These are phyloP conservation scores for Mikania micrantha DNA, from an alignment of 129 eudicot species.

Conservation along the genomic window DNA sequence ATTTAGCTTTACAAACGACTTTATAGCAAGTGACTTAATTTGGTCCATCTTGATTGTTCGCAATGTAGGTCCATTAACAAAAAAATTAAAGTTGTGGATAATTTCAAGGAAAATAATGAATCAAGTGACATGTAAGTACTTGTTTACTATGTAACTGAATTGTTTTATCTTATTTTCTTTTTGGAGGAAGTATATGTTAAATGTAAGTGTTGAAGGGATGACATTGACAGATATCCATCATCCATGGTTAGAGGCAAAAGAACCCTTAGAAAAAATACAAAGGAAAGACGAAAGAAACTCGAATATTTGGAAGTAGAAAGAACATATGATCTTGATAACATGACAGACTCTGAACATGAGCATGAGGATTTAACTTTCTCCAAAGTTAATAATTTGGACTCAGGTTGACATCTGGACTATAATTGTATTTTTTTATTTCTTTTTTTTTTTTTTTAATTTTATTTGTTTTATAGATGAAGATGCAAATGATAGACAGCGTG, in stretches of 20 bases:
- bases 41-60: conserved; percentile 10
- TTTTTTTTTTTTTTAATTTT: not conserved
- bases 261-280: conserved; percentile 53
- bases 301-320: conserved; percentile 29
- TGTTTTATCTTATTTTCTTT: not conserved
- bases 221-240: conserved; percentile 51
- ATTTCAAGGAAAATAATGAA: conserved; percentile 27
- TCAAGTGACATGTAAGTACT: conserved; percentile 46
- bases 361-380: conserved; percentile 28
- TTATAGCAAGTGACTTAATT: conserved; percentile 15
- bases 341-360: conserved; percentile 24
- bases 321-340: conserved; percentile 19
- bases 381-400: conserved; percentile 36
- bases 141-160: not conserved
- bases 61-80: conserved; percentile 47
- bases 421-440: not conserved
- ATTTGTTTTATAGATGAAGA: conserved; percentile 32
- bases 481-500: conserved; percentile 19
- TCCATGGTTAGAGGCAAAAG: conserved; percentile 52
- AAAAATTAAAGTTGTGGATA: conserved; percentile 31
- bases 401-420: conserved; percentile 36
- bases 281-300: conserved; percentile 23
- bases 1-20: not conserved
- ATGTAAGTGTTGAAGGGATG: conserved; percentile 11
- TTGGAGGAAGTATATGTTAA: conserved; percentile 4